A percentile compares a stretch with the other conserved stretches of the same genome.
These are phyloP conservation scores for Themeda triandra DNA, from an alignment of 176 grass and related monocot species.

Conservation along the genomic window DNA sequence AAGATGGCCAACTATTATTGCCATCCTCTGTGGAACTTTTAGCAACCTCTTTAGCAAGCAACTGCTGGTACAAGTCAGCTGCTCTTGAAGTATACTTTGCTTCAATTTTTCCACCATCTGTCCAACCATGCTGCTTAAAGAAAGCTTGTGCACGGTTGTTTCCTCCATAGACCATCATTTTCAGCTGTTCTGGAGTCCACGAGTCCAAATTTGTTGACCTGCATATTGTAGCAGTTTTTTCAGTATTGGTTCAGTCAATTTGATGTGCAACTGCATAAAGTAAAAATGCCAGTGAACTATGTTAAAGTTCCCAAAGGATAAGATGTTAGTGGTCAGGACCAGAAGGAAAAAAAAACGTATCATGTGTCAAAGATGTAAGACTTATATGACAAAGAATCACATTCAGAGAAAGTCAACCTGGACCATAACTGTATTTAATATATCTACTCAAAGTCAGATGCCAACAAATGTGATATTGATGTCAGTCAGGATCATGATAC, in stretches of 20 bases:
- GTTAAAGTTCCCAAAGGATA: background rate
- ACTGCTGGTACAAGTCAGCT: conserved; percentile 75
- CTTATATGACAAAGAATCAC: background rate
- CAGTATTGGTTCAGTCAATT: background rate
- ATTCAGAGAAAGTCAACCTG: background rate
- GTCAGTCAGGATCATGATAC: background rate
- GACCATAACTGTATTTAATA: background rate
- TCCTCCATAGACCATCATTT: conserved; percentile 89
- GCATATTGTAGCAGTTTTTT: background rate
- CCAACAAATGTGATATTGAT: background rate
- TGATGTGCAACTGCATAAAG: background rate
- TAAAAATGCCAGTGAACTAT: background rate
- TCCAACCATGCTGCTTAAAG: conserved; percentile 99
- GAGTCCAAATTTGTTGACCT: conserved; percentile 96
- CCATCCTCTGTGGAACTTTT: conserved; percentile 58
- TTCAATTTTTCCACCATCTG: conserved; percentile 94
- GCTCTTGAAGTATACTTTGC: conserved; percentile 98
- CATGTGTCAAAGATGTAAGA: background rate
- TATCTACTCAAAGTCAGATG: background rate
- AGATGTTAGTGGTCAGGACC: background rate
- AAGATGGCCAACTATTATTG: conserved; percentile 59
- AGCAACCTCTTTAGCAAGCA: conserved; percentile 84
- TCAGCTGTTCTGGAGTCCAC: conserved; percentile 78
- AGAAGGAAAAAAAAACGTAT: too few species aligned
- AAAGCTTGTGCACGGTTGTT: conserved; percentile 92